Base-by-base conservation (phyloP, 2,329 filamentous ascomycete species). In the Alternaria rosae region DNA sequence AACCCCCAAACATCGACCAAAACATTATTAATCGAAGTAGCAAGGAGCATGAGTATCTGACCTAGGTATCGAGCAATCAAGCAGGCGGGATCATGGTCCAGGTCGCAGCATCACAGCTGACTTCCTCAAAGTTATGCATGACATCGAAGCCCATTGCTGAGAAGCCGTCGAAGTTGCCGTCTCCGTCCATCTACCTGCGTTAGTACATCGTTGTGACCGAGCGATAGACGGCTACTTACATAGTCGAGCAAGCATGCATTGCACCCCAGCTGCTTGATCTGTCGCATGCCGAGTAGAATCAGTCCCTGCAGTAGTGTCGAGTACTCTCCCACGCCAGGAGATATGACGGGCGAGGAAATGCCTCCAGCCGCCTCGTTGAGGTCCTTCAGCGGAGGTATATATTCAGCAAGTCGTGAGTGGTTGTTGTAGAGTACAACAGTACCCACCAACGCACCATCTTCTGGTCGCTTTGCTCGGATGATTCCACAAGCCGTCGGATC, bases 121-220 rank as follows among this genome's bases (percentile, higher is more conserved):
- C 87, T 78, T 96, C 92, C 72, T 97, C 92, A 77, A 93, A 96
- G 42, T 86, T 89, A 79, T 94, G 91, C 65, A 93, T 81, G 45
- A 92, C 86, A 66, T 88, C 88, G 74, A 96, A 96, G 1, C 92
- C 92, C 90, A 96, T 92, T 0, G 88, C 88, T 57, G 89, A 84
- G 61, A 96, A 82, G 35, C 89, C 88, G 76, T 95, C 92, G 66
- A 88, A 88, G 50, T 88, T 87, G 55, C 91, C 90, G 73, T 93
- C 91, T 15, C 86, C 86, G 63, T 89, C 87, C 77, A 90, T 89
- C 90, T 92, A 69, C 17, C 35, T 55, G 76, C 66, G 75, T 82
- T 67, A 79, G 72, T 66, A 57, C 57, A 11, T 50, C 15, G 47
- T 21, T 20, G n/a, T 45, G 61, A 61, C 35, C 50, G 2, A 15